Conservation (phyloP, 2,329 filamentous ascomycete species). For the Fusarium drepaniforme region DNA sequence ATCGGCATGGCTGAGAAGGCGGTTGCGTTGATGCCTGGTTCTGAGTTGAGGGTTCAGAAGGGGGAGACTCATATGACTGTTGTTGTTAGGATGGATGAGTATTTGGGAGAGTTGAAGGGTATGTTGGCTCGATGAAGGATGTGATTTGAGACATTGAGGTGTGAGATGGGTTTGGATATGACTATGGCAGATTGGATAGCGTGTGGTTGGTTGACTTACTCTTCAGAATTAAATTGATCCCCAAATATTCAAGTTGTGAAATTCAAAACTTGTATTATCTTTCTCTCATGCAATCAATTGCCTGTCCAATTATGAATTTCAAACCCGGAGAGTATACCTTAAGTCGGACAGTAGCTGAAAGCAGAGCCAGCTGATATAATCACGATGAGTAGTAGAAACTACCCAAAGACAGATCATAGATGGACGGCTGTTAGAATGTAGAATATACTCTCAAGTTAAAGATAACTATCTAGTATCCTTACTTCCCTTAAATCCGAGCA, state of each 20-base stretch:
- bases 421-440: too few relatives aligned
- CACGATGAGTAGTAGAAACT: too few relatives aligned
- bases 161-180: neutral
- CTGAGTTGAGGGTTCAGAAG: constrained; percentile 16
- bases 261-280: neutral
- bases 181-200: neutral
- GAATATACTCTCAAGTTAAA: neutral
- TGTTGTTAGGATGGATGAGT: constrained; percentile 5
- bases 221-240: neutral
- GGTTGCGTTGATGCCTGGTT: constrained; percentile 3
- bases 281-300: neutral
- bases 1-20: constrained; percentile 18
- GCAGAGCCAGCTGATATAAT: too few relatives aligned
- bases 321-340: too few relatives aligned
- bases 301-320: neutral
- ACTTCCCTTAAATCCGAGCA: neutral
- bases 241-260: neutral
- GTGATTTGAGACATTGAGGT: neutral
- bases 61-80: constrained; percentile 33
- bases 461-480: neutral
- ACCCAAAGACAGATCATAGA: too few relatives aligned
- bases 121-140: constrained; percentile 7
- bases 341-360: too few relatives aligned
- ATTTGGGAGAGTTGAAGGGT: constrained; percentile 4
- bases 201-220: neutral